phyloP scores from a whole-genome alignment of 1,139 yeast genomes.

The Suhomyces atakaporum region DNA sequence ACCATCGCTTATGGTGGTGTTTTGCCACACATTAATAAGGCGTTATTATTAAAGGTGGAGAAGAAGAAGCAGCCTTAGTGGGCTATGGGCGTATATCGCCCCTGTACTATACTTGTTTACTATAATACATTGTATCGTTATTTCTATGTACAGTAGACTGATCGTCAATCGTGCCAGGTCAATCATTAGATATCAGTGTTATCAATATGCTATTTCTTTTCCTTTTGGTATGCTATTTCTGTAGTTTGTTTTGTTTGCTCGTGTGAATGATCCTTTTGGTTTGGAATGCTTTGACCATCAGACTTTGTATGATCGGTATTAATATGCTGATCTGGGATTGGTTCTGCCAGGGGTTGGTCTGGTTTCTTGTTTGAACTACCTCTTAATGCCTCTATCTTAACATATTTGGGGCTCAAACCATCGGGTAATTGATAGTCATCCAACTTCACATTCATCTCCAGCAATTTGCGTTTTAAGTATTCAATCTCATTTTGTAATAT shows the following conservation, averaged over 20 bases:
- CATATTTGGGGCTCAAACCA: constrained; percentile 46
- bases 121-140: constrained; percentile 14
- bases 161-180: no score
- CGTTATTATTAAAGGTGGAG: constrained; percentile 88
- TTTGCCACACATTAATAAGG: constrained; percentile 95
- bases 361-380: no score
- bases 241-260: no score
- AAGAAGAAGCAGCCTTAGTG: constrained; percentile 67
- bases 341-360: no score
- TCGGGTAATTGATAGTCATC: constrained; percentile 53
- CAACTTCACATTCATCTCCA: constrained; percentile 39
- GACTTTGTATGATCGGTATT: no score
- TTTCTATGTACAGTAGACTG: neutral
- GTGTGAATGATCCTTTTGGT: no score
- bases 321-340: no score
- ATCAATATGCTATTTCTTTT: no score
- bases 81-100: no score
- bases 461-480: constrained; percentile 52
- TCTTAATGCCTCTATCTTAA: constrained; percentile 25
- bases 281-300: no score
- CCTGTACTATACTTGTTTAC: constrained; percentile 14
- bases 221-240: no score
- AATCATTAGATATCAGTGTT: no score
- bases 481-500: constrained; percentile 72
- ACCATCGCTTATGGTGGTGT: constrained; percentile 99